These are phyloP conservation scores for Macrophomina tecta DNA, from an alignment of 2,329 filamentous ascomycete genomes.

Conservation along the genomic window DNA sequence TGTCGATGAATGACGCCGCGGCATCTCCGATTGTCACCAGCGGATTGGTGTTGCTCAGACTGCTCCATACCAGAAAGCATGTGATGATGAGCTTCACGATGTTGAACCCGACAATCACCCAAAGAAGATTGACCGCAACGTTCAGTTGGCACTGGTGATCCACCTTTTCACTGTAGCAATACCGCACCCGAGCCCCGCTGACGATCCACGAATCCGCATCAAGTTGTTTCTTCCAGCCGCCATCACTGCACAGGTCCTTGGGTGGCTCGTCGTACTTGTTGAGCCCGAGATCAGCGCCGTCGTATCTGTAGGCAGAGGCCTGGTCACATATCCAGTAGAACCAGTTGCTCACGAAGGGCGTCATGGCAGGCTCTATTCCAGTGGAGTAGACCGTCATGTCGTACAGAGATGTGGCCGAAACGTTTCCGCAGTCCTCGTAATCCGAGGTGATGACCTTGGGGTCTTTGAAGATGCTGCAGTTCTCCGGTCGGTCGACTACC, in stretches of 20 bases:
- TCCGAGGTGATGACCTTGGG: not conserved
- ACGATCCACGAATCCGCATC: constrained; percentile 1
- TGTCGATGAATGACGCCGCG: constrained; percentile 33
- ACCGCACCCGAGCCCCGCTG: not conserved
- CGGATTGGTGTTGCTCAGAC: constrained; percentile 22
- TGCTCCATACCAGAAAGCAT: not conserved
- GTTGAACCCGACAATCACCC: constrained; percentile 12
- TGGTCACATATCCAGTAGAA: constrained; percentile 10
- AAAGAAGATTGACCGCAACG: constrained; percentile 5
- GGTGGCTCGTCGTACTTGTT: not conserved
- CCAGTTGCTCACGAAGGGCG: constrained; percentile 7
- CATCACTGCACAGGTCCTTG: not conserved
- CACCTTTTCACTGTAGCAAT: constrained; percentile 1
- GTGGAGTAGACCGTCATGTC: not conserved
- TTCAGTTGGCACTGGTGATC: not conserved
- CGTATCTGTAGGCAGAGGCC: not conserved
- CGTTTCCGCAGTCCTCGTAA: not conserved
- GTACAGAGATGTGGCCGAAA: constrained; percentile 1
- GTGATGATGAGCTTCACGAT: not conserved
- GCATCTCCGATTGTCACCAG: constrained; percentile 37
- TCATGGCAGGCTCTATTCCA: not conserved
- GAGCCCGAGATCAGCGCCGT: not conserved
- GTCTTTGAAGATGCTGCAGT: constrained; percentile 4
- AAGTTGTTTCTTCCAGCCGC: not conserved
- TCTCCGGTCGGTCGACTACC: not conserved